Conservation (phyloP, 192 early-diverging fungal species). For the Entomortierella chlamydospora region DNA sequence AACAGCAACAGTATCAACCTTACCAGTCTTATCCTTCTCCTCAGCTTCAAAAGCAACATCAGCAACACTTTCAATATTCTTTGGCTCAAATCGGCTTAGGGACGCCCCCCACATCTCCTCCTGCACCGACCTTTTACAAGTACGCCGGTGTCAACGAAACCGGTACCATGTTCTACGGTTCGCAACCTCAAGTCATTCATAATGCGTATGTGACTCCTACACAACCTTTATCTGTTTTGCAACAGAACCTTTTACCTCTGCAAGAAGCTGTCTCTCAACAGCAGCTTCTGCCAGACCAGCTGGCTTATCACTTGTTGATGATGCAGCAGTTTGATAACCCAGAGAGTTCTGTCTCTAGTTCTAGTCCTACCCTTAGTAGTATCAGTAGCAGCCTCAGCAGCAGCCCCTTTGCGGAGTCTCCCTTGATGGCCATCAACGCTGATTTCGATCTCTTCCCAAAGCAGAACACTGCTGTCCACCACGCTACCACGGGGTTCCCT, state of each 20-base stretch:
- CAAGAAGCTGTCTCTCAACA: constrained; percentile 3
- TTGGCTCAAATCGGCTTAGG: constrained; percentile 33
- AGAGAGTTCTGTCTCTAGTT: constrained; percentile 50
- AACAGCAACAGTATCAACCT: constrained; percentile 19
- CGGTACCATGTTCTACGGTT: constrained; percentile 33
- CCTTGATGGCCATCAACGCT: constrained; percentile 21
- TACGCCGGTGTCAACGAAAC: constrained; percentile 18
- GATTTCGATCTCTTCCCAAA: constrained; percentile 50
- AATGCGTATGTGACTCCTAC: constrained; percentile 45
- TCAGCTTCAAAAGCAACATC: constrained; percentile 31
- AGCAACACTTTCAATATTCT: constrained; percentile 16
- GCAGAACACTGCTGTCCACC: background rate
- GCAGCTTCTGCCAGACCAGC: constrained; percentile 23
- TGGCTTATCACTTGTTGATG: constrained; percentile 43
- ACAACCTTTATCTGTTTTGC: constrained; percentile 2
- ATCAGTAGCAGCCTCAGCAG: constrained; percentile 40
- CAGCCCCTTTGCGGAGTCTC: constrained; percentile 39
- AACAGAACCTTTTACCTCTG: constrained; percentile 8
- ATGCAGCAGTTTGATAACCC: constrained; percentile 51
- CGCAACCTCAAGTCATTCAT: constrained; percentile 29
- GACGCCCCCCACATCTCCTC: constrained; percentile 46
- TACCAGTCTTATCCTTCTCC: constrained; percentile 1
- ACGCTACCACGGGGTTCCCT: constrained; percentile 3
- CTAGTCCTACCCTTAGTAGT: constrained; percentile 37
- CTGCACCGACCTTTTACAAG: constrained; percentile 34